Evolutionary conservation across 2,329 filamentous ascomycete species (phyloP).

Genomic region (Venturia nashicola): DNA sequence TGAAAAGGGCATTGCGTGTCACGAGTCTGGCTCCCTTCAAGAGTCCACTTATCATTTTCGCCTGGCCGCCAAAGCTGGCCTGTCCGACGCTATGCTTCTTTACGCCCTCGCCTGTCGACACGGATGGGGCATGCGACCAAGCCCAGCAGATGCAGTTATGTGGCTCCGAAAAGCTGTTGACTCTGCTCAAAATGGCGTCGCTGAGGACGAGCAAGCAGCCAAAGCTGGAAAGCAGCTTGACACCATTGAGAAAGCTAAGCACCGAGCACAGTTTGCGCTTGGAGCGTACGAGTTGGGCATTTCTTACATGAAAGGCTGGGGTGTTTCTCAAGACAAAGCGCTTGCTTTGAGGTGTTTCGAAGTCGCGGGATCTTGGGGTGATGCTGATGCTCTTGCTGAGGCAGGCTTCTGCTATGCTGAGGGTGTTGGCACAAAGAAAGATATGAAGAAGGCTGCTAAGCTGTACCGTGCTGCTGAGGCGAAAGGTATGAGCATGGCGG

Average conservation of each 20-base stretch:
- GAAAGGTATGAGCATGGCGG: slow-evolving; percentile 94
- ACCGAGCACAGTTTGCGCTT: slow-evolving; percentile 85
- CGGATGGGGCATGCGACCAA: slow-evolving; percentile 94
- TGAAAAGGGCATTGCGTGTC: slow-evolving; percentile 76
- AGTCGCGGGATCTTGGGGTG: slow-evolving; percentile 90
- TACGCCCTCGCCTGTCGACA: slow-evolving; percentile 92
- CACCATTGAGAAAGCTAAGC: slow-evolving; percentile 60
- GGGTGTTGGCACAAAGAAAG: slow-evolving; percentile 88
- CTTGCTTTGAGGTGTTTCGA: slow-evolving; percentile 89
- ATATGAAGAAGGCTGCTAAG: slow-evolving; percentile 83
- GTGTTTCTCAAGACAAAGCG: slow-evolving; percentile 81
- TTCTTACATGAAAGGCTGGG: slow-evolving; percentile 97
- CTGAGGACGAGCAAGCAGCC: slow-evolving; percentile 60
- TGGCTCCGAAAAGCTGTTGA: slow-evolving; percentile 92
- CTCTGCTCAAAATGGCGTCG: slow-evolving; percentile 67
- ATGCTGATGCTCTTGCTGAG: slow-evolving; percentile 86
- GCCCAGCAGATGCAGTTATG: slow-evolving; percentile 76
- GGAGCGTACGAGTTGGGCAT: slow-evolving; percentile 95
- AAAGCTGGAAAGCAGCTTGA: slow-evolving; percentile 49
- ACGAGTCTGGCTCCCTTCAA: slow-evolving; percentile 75
- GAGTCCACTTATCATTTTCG: slow-evolving; percentile 95
- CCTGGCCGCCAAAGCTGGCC: slow-evolving; percentile 70
- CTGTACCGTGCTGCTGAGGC: slow-evolving; percentile 85
- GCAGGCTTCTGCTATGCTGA: slow-evolving; percentile 94
- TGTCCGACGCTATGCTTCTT: slow-evolving; percentile 89